Evolutionary conservation across 2,329 filamentous ascomycete genomes (phyloP).

Genomic region (Alternaria sp.): DNA sequence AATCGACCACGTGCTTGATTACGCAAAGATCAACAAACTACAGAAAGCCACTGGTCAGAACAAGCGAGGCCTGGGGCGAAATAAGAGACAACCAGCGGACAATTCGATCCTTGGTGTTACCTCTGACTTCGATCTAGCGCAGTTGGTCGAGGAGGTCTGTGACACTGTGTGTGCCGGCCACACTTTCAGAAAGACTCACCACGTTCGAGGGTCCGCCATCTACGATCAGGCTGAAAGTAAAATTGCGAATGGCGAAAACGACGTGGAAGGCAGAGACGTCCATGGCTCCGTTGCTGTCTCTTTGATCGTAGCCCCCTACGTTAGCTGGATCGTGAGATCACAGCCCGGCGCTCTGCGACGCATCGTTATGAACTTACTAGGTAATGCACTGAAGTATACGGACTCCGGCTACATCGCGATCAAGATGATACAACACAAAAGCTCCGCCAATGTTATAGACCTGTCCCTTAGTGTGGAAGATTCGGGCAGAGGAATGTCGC

Average conservation of each 20-base stretch:
- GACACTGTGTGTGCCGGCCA: slow-evolving; percentile 64
- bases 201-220: slow-evolving; percentile 33
- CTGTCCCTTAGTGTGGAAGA: slow-evolving; percentile 50
- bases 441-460: slow-evolving; percentile 27
- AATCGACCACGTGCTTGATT: slow-evolving; percentile 52
- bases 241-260: slow-evolving; percentile 12
- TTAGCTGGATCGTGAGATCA: slow-evolving; percentile 42
- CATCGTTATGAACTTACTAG: slow-evolving; percentile 50
- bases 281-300: slow-evolving; percentile 40
- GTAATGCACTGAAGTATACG: slow-evolving; percentile 50
- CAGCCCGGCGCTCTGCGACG: slow-evolving; percentile 45
- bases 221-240: slow-evolving; percentile 35
- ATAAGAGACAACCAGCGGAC: slow-evolving; percentile 39
- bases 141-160: slow-evolving; percentile 61
- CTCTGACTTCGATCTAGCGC: slow-evolving; percentile 42
- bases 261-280: slow-evolving; percentile 29
- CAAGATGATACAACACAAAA: slow-evolving; percentile 30
- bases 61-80: slow-evolving; percentile 26
- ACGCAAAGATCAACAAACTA: slow-evolving; percentile 50
- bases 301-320: slow-evolving; percentile 41
- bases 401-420: slow-evolving; percentile 44
- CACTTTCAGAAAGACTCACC: slow-evolving; percentile 48
- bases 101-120: slow-evolving; percentile 45
- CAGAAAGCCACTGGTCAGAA: slow-evolving; percentile 34
- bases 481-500: slow-evolving; percentile 49